Evolutionary conservation across 1,139 yeast species (phyloP).

Genomic region (Sugiyamaella grinbergsii): DNA sequence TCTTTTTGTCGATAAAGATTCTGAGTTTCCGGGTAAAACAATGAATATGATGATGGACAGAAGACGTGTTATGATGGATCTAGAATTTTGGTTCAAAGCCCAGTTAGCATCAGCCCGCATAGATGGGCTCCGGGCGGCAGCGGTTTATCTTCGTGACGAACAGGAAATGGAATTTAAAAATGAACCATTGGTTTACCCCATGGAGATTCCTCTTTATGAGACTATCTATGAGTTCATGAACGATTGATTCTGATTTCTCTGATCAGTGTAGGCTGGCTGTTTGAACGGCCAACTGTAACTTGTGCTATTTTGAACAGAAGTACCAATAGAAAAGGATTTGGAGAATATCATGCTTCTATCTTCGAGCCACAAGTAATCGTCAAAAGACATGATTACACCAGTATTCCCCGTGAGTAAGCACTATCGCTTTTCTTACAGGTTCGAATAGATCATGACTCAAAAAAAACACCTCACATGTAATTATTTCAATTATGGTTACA

Average conservation of each 20-base stretch:
- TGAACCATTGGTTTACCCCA: not conserved
- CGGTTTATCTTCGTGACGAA: not conserved
- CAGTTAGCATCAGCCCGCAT: conserved; percentile 24
- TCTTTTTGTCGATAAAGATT: conserved; percentile 1
- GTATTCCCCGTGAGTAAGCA: too few species aligned
- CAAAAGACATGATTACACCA: too few species aligned
- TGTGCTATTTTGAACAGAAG: too few species aligned
- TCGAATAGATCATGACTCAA: too few species aligned
- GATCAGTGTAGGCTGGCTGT: too few species aligned
- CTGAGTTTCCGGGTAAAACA: not conserved
- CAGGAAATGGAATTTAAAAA: not conserved
- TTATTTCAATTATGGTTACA: too few species aligned
- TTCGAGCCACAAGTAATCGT: too few species aligned
- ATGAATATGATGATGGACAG: conserved; percentile 21
- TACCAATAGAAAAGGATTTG: too few species aligned
- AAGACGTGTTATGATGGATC: conserved; percentile 24
- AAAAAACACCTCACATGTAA: too few species aligned
- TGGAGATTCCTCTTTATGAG: conserved; percentile 1
- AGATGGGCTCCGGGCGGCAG: conserved; percentile 24
- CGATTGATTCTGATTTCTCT: not conserved
- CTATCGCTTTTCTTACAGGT: too few species aligned
- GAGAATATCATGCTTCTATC: too few species aligned
- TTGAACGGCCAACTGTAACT: too few species aligned
- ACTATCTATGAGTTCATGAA: not conserved
- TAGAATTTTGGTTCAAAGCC: conserved; percentile 26